Conservation (phyloP, 352 stramenopile species). For the Blastocystis sp. region DNA sequence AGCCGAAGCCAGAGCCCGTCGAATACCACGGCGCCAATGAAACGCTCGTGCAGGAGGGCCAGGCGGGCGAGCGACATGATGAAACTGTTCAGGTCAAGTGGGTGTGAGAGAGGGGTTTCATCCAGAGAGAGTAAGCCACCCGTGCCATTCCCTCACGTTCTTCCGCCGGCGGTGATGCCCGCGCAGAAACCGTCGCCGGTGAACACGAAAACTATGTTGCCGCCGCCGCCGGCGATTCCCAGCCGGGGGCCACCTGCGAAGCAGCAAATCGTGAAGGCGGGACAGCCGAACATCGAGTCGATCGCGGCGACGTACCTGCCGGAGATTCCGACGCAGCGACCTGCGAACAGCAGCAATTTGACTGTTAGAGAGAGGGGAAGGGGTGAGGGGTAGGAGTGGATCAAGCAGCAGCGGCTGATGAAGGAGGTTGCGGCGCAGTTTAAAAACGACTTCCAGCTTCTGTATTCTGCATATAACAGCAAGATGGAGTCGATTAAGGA, state of each 20-base stretch:
- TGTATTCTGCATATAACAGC: background rate
- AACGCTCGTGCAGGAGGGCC: background rate
- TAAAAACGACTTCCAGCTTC: conserved; percentile 13
- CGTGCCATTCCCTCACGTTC: background rate
- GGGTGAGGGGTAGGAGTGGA: background rate
- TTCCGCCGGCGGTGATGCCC: background rate
- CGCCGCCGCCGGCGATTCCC: background rate
- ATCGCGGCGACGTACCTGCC: background rate
- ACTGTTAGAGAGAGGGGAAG: background rate
- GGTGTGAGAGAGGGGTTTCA: background rate
- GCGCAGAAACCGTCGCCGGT: background rate
- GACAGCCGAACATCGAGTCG: background rate
- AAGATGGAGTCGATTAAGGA: background rate
- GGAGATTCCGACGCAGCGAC: background rate
- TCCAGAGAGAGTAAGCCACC: background rate
- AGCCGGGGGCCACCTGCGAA: background rate
- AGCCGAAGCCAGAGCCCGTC: background rate
- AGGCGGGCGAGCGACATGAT: background rate
- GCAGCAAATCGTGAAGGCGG: background rate
- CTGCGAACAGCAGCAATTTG: background rate
- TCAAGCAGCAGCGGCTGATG: background rate
- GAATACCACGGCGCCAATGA: conserved; percentile 14
- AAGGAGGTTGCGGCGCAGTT: background rate
- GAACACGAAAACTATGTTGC: background rate
- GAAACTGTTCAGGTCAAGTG: background rate